Base-by-base conservation (phyloP, 169 alveolate genomes). In the Amoebophrya sp. region DNA sequence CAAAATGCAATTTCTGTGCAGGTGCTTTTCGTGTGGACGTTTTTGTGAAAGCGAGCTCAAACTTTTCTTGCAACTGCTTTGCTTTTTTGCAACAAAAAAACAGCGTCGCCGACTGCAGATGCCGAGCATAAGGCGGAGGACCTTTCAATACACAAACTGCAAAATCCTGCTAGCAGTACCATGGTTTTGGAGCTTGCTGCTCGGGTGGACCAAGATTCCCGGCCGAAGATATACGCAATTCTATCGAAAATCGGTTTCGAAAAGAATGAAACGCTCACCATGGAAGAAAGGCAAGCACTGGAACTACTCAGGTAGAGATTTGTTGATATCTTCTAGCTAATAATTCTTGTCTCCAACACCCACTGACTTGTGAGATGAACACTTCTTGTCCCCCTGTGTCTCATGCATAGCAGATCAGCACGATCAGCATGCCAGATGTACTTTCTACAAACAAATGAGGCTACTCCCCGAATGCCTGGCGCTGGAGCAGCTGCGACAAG, bases 401-500 rank as follows among this genome's bases (percentile, higher is more conserved):
- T n/a, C n/a, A n/a, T n/a, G n/a, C n/a, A n/a, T n/a, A n/a, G n/a
- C n/a, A n/a, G n/a, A n/a, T n/a, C n/a, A n/a, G n/a, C n/a, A n/a
- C n/a, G n/a, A n/a, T n/a, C n/a, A n/a, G n/a, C n/a, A n/a, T n/a
- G n/a, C 18, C 29, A 47, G 18, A 47, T 47, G 29, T 12, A 47
- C 7, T n/a, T 66, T 7, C 38, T 25, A 7, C 35, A 1, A 66
- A 7, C 35, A 7, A 2, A 66, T 25, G 32, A 66, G 83, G 83
- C 18, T 66, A 25, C 83, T 66, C 1, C 83, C 83, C 38, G 83
- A 66, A 25, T 66, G 83, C 83, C 35, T 66, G 10, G 83, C 35
- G 83, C 83, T 66, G 29, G 83, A 66, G 83, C 83, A 66, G 18
- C 83, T 66, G 83, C 83, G 83, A 66, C 83, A 66, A 66, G 83